phyloP scores from a whole-genome alignment of 176 grass and related monocot genomes.

The Carex kokanica region DNA sequence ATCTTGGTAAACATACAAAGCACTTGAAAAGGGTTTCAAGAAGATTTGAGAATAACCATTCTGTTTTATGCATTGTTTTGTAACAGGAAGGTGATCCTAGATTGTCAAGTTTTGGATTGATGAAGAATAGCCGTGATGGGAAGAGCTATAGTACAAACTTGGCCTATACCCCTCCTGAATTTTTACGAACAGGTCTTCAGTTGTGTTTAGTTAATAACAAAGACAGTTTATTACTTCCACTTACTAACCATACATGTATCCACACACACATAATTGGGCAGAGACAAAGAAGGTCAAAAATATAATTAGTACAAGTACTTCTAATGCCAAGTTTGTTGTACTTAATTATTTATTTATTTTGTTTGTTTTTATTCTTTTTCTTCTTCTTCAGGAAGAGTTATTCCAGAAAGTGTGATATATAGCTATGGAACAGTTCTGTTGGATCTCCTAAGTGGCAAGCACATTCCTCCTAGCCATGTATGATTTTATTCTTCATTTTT shows the following conservation, averaged over 20 bases:
- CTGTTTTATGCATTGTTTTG: slow-evolving; percentile 7
- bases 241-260: background rate
- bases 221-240: background rate
- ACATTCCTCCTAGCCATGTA: slow-evolving; percentile 99
- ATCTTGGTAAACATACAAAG: background rate
- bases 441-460: slow-evolving; percentile 99
- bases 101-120: slow-evolving; percentile 96
- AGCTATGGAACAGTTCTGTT: slow-evolving; percentile 96
- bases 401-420: slow-evolving; percentile 97
- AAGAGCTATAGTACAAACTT: slow-evolving; percentile 99
- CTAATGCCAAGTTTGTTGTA: background rate
- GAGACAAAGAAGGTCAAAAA: background rate
- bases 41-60: background rate
- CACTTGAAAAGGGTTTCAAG: background rate
- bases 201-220: slow-evolving; percentile 6
- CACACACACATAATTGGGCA: background rate
- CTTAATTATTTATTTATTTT: background rate
- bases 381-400: slow-evolving; percentile 84
- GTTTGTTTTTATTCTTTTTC: slow-evolving; percentile 3
- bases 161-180: slow-evolving; percentile 95
- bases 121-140: slow-evolving; percentile 98
- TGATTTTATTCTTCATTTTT: slow-evolving; percentile 21
- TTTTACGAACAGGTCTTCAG: slow-evolving; percentile 74
- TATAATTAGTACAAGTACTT: background rate
- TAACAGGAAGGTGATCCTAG: slow-evolving; percentile 89